A percentile compares a stretch with the other conserved stretches of the same genome.
These are phyloP conservation scores for Macrophomina phaseolina DNA, from an alignment of 2,329 filamentous ascomycete species.

Conservation along the genomic window DNA sequence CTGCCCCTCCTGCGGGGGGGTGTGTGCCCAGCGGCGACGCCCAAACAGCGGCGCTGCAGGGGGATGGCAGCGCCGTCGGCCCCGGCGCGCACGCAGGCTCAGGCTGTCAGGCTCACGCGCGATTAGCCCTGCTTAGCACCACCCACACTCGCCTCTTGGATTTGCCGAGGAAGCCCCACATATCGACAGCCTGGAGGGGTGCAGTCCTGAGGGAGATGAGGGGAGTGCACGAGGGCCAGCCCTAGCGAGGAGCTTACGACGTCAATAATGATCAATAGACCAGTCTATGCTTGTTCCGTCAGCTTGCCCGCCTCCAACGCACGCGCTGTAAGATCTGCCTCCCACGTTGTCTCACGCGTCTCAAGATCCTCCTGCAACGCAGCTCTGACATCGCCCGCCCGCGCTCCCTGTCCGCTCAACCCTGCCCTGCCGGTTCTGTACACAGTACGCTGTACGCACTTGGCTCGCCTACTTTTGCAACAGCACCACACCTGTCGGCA, in stretches of 20 bases:
- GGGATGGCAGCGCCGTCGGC: constrained; percentile 2
- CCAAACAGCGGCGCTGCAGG: constrained; percentile 19
- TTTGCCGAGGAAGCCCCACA: constrained; percentile 23
- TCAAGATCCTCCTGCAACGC: constrained; percentile 23
- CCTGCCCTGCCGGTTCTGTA: constrained; percentile 1
- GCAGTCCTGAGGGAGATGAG: constrained; percentile 26
- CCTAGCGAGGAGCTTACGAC: constrained; percentile 26
- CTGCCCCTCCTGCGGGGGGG: constrained; percentile 2
- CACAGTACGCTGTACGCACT: background rate
- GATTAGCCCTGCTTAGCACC: constrained; percentile 18
- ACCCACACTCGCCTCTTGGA: constrained; percentile 16
- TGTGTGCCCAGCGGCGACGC: background rate
- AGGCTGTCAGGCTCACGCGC: constrained; percentile 22
- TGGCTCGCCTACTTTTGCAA: constrained; percentile 10
- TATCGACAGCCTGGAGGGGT: constrained; percentile 13
- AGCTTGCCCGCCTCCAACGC: constrained; percentile 12
- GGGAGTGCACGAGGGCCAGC: constrained; percentile 20
- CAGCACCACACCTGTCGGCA: background rate
- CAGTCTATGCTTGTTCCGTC: constrained; percentile 10
- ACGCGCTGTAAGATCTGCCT: constrained; percentile 25
- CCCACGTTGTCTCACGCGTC: constrained; percentile 26
- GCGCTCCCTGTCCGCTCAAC: constrained; percentile 20
- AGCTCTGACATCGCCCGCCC: constrained; percentile 14
- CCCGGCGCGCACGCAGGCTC: background rate
- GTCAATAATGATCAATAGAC: constrained; percentile 15